phyloP scores from a whole-genome alignment of 352 stramenopile genomes.

The Phytopythium montanum region DNA sequence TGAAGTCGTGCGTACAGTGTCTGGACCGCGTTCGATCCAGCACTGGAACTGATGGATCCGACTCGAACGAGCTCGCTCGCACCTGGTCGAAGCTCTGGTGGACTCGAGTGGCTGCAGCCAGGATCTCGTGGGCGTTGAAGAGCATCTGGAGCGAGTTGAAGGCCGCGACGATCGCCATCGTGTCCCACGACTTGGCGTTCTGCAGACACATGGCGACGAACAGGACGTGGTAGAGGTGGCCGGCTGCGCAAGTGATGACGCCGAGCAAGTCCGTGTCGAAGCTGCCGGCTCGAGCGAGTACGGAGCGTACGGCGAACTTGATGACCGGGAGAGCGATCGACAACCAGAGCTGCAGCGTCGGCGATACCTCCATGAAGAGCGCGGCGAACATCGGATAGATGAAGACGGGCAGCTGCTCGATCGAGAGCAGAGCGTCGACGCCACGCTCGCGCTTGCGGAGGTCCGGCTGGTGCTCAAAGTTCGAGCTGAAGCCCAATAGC shows the following conservation, averaged over 20 bases:
- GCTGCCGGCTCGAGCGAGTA: constrained; percentile 19
- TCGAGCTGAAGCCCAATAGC: constrained; percentile 8
- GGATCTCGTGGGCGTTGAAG: constrained; percentile 21
- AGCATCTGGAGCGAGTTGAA: constrained; percentile 31
- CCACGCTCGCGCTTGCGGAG: constrained; percentile 17
- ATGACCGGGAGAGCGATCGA: constrained; percentile 30
- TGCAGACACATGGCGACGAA: constrained; percentile 41
- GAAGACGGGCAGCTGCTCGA: constrained; percentile 23
- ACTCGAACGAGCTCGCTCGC: neutral
- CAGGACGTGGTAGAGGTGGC: constrained; percentile 40
- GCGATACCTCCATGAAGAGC: constrained; percentile 25
- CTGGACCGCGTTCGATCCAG: neutral
- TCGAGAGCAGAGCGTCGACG: constrained; percentile 16
- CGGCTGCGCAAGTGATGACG: constrained; percentile 22
- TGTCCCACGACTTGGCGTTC: constrained; percentile 32
- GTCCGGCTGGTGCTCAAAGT: constrained; percentile 10
- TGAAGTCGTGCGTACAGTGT: neutral
- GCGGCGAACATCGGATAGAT: constrained; percentile 33
- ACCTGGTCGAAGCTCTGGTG: constrained; percentile 7
- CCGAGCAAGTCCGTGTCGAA: constrained; percentile 24
- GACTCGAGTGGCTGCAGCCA: constrained; percentile 6
- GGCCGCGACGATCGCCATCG: constrained; percentile 16
- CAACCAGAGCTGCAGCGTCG: constrained; percentile 22
- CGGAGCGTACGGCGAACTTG: constrained; percentile 17
- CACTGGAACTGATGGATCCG: neutral